Evolutionary conservation across 371 early-diverging fungal species (phyloP), one percentile per base, ranked within the genome.

Genomic region (Mucor mucedo): DNA sequence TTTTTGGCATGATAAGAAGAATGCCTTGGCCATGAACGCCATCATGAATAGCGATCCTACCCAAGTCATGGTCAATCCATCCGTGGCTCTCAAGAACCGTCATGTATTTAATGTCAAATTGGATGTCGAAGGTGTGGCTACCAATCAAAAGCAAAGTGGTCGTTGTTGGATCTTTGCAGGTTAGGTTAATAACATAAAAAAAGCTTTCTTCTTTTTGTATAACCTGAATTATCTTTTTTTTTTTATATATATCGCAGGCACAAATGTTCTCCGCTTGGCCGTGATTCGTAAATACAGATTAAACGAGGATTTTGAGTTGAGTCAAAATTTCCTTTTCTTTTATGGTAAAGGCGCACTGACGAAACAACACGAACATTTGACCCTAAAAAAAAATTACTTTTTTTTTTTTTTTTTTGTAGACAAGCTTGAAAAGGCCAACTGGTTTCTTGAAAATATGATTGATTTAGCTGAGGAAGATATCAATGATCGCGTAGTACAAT

Each of bases 141-240:
- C 93, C 27, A 87, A 93, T 76, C 93, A 93, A 73, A 87, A 87
- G 66, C 77, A 78, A 65, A 87, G 87, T n/a, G 93, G 93, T 16
- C 85, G 93, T 14, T 93, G 93, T 80, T 93, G 93, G 93, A 66
- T 93, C 41, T 93, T 93, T 82, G 93, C 93, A 21, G 92, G 88
- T 54, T 54, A 72, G 6, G 14, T 14, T 14, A 28, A 44, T 29
- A 86, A 21, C 2, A 28, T 7, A 44, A 13, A 14, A 44, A 44
- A n/a, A 44, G n/a, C n/a, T 1, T 21, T 21, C 21, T 44, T 14
- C 14, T 44, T 44, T 44, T 44, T 44, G 44, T 44, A 44, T 44
- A 44, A 44, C 44, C n/a, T 44, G 16, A 44, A 44, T n/a, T n/a
- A 14, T 28, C 21, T 21, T 21, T 21, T 21, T 21, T 21, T 21